Evolutionary conservation across 345 rosid species (phyloP).

Genomic region (Brassica cretica): DNA sequence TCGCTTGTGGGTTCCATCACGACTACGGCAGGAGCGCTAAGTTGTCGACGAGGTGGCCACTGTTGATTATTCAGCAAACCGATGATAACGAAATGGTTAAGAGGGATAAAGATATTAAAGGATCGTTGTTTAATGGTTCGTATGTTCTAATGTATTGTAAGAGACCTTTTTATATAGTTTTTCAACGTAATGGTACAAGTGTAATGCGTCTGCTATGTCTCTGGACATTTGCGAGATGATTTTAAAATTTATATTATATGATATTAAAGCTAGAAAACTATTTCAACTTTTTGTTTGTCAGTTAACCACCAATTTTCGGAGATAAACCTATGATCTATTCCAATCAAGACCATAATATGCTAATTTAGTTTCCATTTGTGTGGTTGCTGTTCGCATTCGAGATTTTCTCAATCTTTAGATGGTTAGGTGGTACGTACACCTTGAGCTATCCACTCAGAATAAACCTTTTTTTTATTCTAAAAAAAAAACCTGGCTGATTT

Average conservation of each 20-base stretch:
- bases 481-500: no score
- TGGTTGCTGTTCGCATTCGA: not conserved
- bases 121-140: conserved; percentile 24
- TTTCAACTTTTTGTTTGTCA: not conserved
- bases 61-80: conserved; percentile 39
- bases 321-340: not conserved
- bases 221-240: conserved; percentile 32
- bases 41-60: conserved; percentile 54
- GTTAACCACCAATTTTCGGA: not conserved
- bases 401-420: not conserved
- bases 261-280: not conserved
- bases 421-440: not conserved
- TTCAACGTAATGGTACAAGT: not conserved
- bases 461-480: no score
- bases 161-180: not conserved
- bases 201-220: conserved; percentile 37
- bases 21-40: conserved; percentile 56
- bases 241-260: not conserved
- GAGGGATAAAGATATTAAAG: not conserved
- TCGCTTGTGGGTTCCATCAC: conserved; percentile 65
- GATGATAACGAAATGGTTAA: not conserved
- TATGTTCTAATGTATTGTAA: conserved; percentile 15
- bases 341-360: not conserved
- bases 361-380: not conserved
- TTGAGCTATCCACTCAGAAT: not conserved